These are phyloP conservation scores for Musa balbisiana DNA, from an alignment of 202 grass and related monocot species.

Conservation along the genomic window DNA sequence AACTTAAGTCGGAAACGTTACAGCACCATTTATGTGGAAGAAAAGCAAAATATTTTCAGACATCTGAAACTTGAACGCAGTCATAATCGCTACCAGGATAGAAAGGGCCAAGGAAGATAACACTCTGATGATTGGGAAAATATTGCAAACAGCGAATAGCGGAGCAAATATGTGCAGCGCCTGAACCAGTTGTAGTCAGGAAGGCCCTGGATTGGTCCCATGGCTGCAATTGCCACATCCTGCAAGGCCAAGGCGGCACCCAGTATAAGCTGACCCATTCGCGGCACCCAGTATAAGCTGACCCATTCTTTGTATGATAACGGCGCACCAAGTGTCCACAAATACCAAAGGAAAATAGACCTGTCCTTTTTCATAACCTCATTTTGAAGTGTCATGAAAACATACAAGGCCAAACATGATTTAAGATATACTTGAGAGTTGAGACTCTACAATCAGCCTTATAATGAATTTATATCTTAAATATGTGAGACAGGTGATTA, in stretches of 20 bases:
- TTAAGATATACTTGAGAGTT: no score
- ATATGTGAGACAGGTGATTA: no score
- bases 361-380: no score
- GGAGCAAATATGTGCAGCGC: constrained; percentile 90
- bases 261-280: neutral
- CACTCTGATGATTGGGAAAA: neutral
- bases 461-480: no score
- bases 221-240: constrained; percentile 89
- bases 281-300: neutral
- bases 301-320: no score
- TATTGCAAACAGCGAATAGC: constrained; percentile 34
- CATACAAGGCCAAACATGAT: no score
- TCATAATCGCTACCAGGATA: neutral
- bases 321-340: no score
- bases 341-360: no score
- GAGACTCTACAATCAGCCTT: no score
- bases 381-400: no score
- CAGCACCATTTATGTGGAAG: neutral
- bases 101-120: neutral
- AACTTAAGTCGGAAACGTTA: neutral
- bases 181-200: constrained; percentile 99
- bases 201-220: constrained; percentile 81
- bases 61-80: neutral
- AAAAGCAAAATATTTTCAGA: neutral
- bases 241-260: neutral